phyloP scores from a whole-genome alignment of 1,139 yeast species.

The Pichia inconspicua region DNA sequence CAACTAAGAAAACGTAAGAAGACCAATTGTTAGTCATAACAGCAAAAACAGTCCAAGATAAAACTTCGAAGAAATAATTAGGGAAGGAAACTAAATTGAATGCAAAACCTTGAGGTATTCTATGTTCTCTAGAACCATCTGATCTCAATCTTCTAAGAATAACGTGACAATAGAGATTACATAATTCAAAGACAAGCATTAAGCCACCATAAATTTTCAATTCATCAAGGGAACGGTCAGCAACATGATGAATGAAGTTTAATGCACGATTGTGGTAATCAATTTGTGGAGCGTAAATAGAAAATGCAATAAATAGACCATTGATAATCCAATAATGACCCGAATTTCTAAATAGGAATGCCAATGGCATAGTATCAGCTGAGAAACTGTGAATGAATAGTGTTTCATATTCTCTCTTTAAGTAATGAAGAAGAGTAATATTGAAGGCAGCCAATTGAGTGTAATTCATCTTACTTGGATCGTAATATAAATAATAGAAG shows the following conservation, averaged over 20 bases:
- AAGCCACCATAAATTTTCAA: constrained; percentile 31
- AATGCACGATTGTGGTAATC: constrained; percentile 4
- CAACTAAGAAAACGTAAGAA: constrained; percentile 58
- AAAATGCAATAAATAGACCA: constrained; percentile 63
- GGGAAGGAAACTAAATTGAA: constrained; percentile 42
- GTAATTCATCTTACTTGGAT: constrained; percentile 34
- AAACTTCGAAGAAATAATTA: constrained; percentile 81
- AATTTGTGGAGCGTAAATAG: constrained; percentile 54
- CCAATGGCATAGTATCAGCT: constrained; percentile 83
- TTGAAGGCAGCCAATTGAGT: constrained; percentile 48
- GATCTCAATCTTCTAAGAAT: constrained; percentile 51
- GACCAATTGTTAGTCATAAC: constrained; percentile 72
- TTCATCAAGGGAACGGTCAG: constrained; percentile 22
- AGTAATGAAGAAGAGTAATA: constrained; percentile 64
- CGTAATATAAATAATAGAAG: constrained; percentile 39
- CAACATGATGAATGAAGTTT: constrained; percentile 31
- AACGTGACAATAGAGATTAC: constrained; percentile 66
- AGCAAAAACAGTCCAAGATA: constrained; percentile 66
- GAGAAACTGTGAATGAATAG: constrained; percentile 76
- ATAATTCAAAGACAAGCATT: constrained; percentile 62
- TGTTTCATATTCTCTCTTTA: constrained; percentile 86
- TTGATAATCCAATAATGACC: constrained; percentile 87
- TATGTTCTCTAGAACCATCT: constrained; percentile 40
- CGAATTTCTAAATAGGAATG: constrained; percentile 81
- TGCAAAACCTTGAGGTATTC: constrained; percentile 42